Percentiles rank a stretch among this genome's conserved stretches.
Evolutionary conservation across 257 asterid genomes (phyloP).

Genomic region (Petunia secreta): DNA sequence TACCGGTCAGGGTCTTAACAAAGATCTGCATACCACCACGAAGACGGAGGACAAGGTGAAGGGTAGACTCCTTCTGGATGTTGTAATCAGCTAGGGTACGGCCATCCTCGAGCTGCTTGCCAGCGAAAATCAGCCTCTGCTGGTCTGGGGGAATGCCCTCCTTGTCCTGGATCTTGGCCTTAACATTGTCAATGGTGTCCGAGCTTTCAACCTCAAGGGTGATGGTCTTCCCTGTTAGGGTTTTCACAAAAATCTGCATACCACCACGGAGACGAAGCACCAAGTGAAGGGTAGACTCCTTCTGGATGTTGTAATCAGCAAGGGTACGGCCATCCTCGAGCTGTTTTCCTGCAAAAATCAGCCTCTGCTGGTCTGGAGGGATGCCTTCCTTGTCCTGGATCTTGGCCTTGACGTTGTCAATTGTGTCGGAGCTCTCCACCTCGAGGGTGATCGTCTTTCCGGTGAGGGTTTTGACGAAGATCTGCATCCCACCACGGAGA

Average conservation of each 20-base stretch:
- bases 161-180: slow-evolving; percentile 61
- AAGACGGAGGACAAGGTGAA: slow-evolving; percentile 65
- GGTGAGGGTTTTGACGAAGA: slow-evolving; percentile 47
- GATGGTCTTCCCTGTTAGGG: slow-evolving; percentile 55
- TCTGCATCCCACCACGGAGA: slow-evolving; percentile 50
- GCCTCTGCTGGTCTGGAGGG: slow-evolving; percentile 55
- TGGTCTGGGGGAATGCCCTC: slow-evolving; percentile 84
- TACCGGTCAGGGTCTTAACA: slow-evolving; percentile 69
- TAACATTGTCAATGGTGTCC: slow-evolving; percentile 53
- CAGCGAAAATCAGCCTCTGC: slow-evolving; percentile 73
- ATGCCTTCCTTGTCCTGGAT: slow-evolving; percentile 52
- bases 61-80: slow-evolving; percentile 69
- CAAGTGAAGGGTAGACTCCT: slow-evolving; percentile 55
- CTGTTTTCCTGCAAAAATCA: slow-evolving; percentile 49
- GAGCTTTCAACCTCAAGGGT: slow-evolving; percentile 58
- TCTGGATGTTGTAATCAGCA: slow-evolving; percentile 62
- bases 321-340: slow-evolving; percentile 49
- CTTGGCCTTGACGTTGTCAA: slow-evolving; percentile 48
- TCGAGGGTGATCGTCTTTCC: slow-evolving; percentile 49
- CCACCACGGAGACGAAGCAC: slow-evolving; percentile 58
- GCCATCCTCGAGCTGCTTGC: slow-evolving; percentile 74
- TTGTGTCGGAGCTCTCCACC: slow-evolving; percentile 51
- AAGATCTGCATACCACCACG: slow-evolving; percentile 82
- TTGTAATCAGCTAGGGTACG: slow-evolving; percentile 71
- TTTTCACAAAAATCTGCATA: slow-evolving; percentile 54